Evolutionary conservation across 73 alveolate species (phyloP), one percentile per base, ranked within the genome.

Genomic region (Uronychia setigera): DNA sequence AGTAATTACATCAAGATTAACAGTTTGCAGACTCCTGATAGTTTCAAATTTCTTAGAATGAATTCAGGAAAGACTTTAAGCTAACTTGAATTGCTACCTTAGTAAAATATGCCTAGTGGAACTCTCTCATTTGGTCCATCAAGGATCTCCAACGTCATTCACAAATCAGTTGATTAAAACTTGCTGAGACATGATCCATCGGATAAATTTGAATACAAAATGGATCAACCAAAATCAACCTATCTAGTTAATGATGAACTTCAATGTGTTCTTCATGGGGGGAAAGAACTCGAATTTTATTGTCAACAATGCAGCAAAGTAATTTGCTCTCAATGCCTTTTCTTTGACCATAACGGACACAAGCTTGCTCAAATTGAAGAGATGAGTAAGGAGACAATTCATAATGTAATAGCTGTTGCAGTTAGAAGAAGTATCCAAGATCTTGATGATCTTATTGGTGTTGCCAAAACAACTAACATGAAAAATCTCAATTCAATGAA

Each of bases 291-390:
- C 30, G 84, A 78, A 26, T 78, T 31, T 33, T 78, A 32, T 35
- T 78, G 84, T 33, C 32, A 78, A 33, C 34, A 78, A 1, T 78
- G 84, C 29, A 5, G 35, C 26, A 26, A 0, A 26, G 76, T 59
- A 0, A 25, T 78, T 14, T 78, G 84, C 26, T 78, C 84, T 13
- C 32, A 34, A 1, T 78, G 84, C 29, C 0, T 78, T 34, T 78
- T 78, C 75, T 31, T 5, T 26, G 76, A 78, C 34, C 84, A 78
- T 26, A 78, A 78, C 75, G 84, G 84, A 32, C 84, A 78, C 33
- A 13, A 34, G 29, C 75, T 78, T 0, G 28, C 84, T 26, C 74
- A 78, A 31, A 78, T 78, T 1, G 35, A 34, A 1, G 84, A 78
- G 26, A 35, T 78, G 1, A 59, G 32, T 31, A 46, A 19, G 67